phyloP scores from a whole-genome alignment of 768 basidiomycete genomes.

The Tricholoma matsutake region DNA sequence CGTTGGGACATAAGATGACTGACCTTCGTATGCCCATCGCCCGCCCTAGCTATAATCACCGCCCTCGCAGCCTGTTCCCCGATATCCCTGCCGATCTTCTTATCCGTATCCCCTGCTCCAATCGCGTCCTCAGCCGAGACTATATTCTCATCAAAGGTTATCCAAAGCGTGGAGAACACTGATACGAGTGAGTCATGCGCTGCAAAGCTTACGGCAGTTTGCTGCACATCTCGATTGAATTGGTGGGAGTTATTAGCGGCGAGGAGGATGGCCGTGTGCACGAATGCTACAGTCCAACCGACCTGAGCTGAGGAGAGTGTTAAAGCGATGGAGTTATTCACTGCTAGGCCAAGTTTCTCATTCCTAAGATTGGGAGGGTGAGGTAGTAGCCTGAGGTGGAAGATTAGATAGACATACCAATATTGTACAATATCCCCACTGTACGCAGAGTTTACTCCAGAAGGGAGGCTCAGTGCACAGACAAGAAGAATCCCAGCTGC shows the following conservation, averaged over 20 bases:
- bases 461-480: not conserved
- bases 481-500: not conserved
- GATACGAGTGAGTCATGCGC: not conserved
- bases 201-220: not conserved
- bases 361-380: not conserved
- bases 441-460: not conserved
- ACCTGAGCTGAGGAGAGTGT: not conserved
- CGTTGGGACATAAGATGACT: not conserved
- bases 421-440: not conserved
- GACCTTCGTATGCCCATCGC: not conserved
- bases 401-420: not conserved
- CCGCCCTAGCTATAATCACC: not conserved
- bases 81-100: not conserved
- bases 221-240: not conserved
- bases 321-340: not conserved
- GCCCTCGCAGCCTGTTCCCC: not conserved
- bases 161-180: not conserved
- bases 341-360: not conserved
- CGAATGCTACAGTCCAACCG: not conserved
- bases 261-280: not conserved
- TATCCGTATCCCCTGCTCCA: not conserved
- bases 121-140: not conserved
- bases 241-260: not conserved
- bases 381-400: not conserved
- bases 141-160: not conserved